Percentiles rank a stretch among this genome's conserved stretches.
Evolutionary conservation across 1,139 yeast genomes (phyloP).

Genomic region (Meyerozyma sp.): DNA sequence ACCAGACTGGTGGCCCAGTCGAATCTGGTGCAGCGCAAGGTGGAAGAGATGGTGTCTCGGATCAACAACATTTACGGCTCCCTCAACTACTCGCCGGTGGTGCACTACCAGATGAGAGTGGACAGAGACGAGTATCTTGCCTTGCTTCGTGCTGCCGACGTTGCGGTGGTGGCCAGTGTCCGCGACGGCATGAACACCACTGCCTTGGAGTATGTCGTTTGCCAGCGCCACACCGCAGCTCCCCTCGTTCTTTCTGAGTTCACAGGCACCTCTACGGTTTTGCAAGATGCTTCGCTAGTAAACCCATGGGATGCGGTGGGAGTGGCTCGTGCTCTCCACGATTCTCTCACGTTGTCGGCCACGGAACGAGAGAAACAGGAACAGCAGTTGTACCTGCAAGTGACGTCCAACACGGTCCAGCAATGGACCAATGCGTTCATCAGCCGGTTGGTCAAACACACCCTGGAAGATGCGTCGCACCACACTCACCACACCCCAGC

Average conservation of each 20-base stretch:
- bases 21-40: constrained; percentile 58
- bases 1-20: constrained; percentile 22
- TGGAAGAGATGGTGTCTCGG: constrained; percentile 67
- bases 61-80: constrained; percentile 84
- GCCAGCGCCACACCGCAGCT: constrained; percentile 68
- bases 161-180: constrained; percentile 82
- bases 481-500: constrained; percentile 72
- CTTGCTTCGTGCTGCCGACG: constrained; percentile 79
- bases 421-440: constrained; percentile 72
- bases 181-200: constrained; percentile 98
- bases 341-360: constrained; percentile 49
- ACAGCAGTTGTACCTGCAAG: constrained; percentile 54
- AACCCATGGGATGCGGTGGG: constrained; percentile 98
- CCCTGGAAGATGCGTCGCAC: constrained; percentile 27
- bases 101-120: constrained; percentile 86
- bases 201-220: constrained; percentile 82
- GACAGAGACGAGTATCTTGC: constrained; percentile 89
- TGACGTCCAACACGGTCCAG: constrained; percentile 70
- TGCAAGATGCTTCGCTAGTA: constrained; percentile 75
- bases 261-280: constrained; percentile 82
- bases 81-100: constrained; percentile 76
- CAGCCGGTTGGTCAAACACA: constrained; percentile 46
- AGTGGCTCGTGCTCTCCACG: constrained; percentile 78
- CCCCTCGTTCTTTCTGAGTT: constrained; percentile 89
- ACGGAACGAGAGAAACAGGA: constrained; percentile 41